Percentiles rank a stretch among this genome's conserved stretches.
Conservation (phyloP, 345 rosid genomes). For the Moricandia moricandioides region DNA sequence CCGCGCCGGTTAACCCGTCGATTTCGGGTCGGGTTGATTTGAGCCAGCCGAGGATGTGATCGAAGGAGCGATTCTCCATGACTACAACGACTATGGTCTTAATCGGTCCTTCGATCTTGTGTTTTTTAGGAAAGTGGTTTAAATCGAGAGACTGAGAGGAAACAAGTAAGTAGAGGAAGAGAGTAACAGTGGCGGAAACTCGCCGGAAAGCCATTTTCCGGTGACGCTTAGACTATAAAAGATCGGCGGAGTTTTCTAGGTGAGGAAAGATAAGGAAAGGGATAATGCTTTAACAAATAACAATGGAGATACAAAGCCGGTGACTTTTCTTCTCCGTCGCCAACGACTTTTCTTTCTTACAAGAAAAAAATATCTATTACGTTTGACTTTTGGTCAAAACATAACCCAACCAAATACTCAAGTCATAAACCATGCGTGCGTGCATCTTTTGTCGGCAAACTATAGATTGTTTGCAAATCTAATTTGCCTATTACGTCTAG, state of each 20-base stretch:
- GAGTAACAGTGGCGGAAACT: constrained; percentile 10
- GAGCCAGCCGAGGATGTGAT: constrained; percentile 95
- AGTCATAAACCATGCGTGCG: neutral
- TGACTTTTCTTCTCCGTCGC: neutral
- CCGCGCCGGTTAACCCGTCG: constrained; percentile 76
- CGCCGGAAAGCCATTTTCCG: constrained; percentile 51
- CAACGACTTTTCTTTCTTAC: neutral
- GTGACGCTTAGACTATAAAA: neutral
- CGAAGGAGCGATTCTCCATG: constrained; percentile 98
- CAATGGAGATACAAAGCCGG: too few species aligned
- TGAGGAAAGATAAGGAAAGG: neutral
- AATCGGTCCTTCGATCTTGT: constrained; percentile 77
- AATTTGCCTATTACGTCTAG: neutral
- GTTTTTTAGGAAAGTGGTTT: constrained; percentile 31
- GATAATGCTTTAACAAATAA: constrained; percentile 3
- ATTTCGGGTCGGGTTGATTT: constrained; percentile 82
- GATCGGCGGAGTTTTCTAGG: neutral
- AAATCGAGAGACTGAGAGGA: constrained; percentile 56
- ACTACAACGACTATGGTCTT: constrained; percentile 86
- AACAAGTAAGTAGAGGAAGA: constrained; percentile 50
- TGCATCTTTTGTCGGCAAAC: neutral
- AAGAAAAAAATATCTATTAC: neutral
- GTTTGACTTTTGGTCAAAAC: constrained; percentile 5
- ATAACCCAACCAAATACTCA: neutral
- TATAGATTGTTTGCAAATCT: neutral